These are phyloP conservation scores for Xylaria digitata DNA, from an alignment of 2,329 filamentous ascomycete species.

Conservation along the genomic window DNA sequence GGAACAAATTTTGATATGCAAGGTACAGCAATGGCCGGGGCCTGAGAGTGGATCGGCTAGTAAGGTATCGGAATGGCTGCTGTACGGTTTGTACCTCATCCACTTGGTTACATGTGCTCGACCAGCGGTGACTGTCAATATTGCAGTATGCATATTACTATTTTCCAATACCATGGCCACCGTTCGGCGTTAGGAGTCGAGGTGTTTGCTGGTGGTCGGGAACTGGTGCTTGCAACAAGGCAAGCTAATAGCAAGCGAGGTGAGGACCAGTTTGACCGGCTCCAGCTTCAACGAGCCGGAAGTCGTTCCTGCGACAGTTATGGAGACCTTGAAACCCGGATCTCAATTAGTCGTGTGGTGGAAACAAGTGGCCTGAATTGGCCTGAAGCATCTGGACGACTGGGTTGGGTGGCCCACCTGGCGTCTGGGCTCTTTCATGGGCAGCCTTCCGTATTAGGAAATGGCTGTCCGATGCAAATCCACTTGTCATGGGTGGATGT, in stretches of 20 bases:
- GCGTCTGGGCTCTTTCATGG: slow-evolving; percentile 28
- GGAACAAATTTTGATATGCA: slow-evolving; percentile 49
- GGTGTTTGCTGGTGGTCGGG: slow-evolving; percentile 13
- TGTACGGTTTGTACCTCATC: slow-evolving; percentile 24
- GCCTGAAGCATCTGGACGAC: slow-evolving; percentile 34
- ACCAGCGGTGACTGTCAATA: slow-evolving; percentile 38
- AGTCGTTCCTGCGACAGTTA: slow-evolving; percentile 45
- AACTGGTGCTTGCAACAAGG: slow-evolving; percentile 12
- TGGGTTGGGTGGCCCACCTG: slow-evolving; percentile 39
- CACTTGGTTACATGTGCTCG: slow-evolving; percentile 31
- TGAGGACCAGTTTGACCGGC: slow-evolving; percentile 3
- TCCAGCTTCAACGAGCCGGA: slow-evolving; percentile 45
- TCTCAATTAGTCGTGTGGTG: slow-evolving; percentile 30
- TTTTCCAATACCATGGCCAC: slow-evolving; percentile 38
- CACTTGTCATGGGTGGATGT: slow-evolving; percentile 26
- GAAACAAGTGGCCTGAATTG: neutral
- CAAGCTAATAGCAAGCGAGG: slow-evolving; percentile 30
- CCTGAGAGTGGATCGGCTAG: slow-evolving; percentile 18
- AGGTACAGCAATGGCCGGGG: slow-evolving; percentile 43
- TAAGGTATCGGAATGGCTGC: slow-evolving; percentile 12
- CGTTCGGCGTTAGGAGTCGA: slow-evolving; percentile 19
- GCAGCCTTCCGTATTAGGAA: slow-evolving; percentile 35
- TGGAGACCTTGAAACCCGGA: slow-evolving; percentile 43
- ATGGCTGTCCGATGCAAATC: slow-evolving; percentile 28
- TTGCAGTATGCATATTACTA: slow-evolving; percentile 37